These are phyloP conservation scores for Dothistroma septosporum DNA, from an alignment of 2,329 filamentous ascomycete genomes.

Conservation along the genomic window DNA sequence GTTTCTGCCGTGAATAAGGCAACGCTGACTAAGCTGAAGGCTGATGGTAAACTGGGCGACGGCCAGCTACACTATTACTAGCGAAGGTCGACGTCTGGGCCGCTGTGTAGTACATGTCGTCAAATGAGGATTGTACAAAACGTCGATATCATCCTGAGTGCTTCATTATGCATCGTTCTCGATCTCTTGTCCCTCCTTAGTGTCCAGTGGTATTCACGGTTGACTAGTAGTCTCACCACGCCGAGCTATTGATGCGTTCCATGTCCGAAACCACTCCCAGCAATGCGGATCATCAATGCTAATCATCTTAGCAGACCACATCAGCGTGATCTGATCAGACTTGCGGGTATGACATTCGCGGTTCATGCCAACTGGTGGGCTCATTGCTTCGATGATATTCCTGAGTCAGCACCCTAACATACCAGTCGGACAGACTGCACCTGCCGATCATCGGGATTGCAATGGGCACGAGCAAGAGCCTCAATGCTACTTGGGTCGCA, in stretches of 20 bases:
- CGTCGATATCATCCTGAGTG: too few relatives aligned
- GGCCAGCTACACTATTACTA: background rate
- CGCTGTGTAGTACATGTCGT: background rate
- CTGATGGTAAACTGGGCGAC: conserved; percentile 2
- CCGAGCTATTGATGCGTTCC: too few relatives aligned
- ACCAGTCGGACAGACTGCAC: background rate
- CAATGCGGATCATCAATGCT: too few relatives aligned
- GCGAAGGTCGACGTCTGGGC: background rate
- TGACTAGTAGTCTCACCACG: too few relatives aligned
- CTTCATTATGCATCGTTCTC: too few relatives aligned
- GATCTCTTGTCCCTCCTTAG: too few relatives aligned
- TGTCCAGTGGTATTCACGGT: too few relatives aligned
- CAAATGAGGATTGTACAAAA: background rate
- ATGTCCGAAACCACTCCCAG: too few relatives aligned
- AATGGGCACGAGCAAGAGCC: background rate
- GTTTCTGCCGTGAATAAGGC: conserved; percentile 5
- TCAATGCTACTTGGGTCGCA: background rate
- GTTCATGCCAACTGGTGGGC: background rate
- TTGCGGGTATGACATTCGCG: too few relatives aligned
- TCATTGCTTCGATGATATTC: background rate
- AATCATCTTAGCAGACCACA: too few relatives aligned
- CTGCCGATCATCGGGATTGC: background rate
- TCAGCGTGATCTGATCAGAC: too few relatives aligned
- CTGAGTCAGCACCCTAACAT: background rate
- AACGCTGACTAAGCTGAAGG: conserved; percentile 3